Conservation (phyloP, 2,329 filamentous ascomycete genomes). For the Xylaria sp. region DNA sequence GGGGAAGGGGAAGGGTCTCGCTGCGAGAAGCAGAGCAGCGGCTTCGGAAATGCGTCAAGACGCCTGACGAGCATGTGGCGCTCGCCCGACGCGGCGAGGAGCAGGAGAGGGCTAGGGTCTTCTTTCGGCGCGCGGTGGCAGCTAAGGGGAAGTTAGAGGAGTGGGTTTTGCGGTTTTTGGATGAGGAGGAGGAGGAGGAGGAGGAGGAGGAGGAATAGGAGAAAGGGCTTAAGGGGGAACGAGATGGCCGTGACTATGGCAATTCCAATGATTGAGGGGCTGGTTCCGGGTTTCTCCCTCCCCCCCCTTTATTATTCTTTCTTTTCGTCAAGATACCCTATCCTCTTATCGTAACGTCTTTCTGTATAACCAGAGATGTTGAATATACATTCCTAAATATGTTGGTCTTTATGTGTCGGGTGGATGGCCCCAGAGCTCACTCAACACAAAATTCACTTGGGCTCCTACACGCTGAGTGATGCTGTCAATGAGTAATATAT, state of each 20-base stretch:
- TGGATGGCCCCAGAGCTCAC: not conserved
- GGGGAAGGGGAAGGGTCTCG: conserved; percentile 16
- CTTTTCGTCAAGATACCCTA: too few species aligned
- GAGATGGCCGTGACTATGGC: too few species aligned
- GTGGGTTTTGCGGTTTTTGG: conserved; percentile 48
- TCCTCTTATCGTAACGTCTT: too few species aligned
- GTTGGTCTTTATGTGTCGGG: not conserved
- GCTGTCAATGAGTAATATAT: not conserved
- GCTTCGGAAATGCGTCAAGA: conserved; percentile 27
- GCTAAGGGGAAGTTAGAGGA: conserved; percentile 48
- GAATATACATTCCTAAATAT: not conserved
- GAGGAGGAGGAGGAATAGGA: not conserved
- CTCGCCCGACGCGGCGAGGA: conserved; percentile 49
- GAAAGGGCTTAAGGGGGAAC: too few species aligned
- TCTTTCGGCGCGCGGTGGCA: conserved; percentile 53
- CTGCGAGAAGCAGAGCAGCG: conserved; percentile 40
- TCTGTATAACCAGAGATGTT: too few species aligned
- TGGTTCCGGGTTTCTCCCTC: too few species aligned
- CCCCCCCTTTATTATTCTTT: too few species aligned
- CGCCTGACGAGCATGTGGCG: conserved; percentile 46
- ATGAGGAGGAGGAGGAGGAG: conserved; percentile 45
- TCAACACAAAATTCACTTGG: not conserved
- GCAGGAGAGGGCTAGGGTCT: conserved; percentile 50
- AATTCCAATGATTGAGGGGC: too few species aligned
- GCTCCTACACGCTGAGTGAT: too few species aligned